Evolutionary conservation across 2,329 filamentous ascomycete genomes (phyloP), one percentile per base, ranked within the genome.

Genomic region (Parastagonospora avenae): DNA sequence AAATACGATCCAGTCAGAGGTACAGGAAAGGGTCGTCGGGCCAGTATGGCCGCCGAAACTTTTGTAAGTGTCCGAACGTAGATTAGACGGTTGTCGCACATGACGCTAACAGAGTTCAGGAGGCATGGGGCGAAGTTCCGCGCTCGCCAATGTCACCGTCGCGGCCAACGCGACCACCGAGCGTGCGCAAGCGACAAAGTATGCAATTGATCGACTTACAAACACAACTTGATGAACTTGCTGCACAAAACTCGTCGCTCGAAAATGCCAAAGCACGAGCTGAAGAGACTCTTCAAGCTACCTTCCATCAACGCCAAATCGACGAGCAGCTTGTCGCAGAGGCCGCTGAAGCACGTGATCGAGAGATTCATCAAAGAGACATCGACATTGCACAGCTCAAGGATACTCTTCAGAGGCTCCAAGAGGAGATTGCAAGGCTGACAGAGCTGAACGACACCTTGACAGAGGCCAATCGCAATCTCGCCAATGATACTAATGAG

Each of bases 121-220:
- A 96, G 84, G 93, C 91, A 78, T 92, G 86, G 80, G 93, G 93
- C 77, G 91, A 96, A 78, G 91, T 90, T 76, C 90, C 89, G 71
- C 87, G 87, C 72, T 96, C 92, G 72, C 92, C 93, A 69, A 87
- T 89, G 68, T 97, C 94, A 67, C 94, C 94, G 48, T 96, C 91
- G 63, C 87, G 93, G 76, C 92, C 94, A 48, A 96, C 91, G 63
- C 87, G 93, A 76, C 92, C 94, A 66, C 91, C 92, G 70, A 97
- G 92, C 80, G 90, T 99, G 84, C 92, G 93, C 66, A 92, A 93
- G 72, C 90, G 93, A 71, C 94, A 96, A 77, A 97, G 93, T 82
- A 93, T 97, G 87, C 93, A 97, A 77, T 86, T 97, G 54, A 77
- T 83, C 70, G 93, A 99, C 67, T 86, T 99, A 70, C 92, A 97